Percentiles rank a stretch among this genome's conserved stretches.
Evolutionary conservation across 805 yeast species (phyloP).

Genomic region (Kazachstania psychrophila): DNA sequence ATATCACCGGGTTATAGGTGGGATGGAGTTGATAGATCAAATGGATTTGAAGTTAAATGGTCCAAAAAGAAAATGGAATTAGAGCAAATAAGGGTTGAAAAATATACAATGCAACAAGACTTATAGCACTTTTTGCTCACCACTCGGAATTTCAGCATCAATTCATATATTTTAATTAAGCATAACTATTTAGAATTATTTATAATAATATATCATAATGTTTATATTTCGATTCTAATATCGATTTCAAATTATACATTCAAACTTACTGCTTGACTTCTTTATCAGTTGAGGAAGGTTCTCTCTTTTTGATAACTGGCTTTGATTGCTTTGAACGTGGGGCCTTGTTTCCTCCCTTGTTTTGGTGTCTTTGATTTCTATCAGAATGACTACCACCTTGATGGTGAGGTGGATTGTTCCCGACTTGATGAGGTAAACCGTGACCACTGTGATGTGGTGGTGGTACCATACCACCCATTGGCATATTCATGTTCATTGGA

Average conservation of each 20-base stretch:
- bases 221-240: not conserved
- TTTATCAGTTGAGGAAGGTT: not conserved
- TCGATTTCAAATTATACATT: not conserved
- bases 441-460: conserved; percentile 9
- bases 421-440: conserved; percentile 7
- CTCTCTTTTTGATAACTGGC: not conserved
- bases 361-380: not conserved
- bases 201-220: too few species aligned
- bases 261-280: not conserved
- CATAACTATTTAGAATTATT: not conserved
- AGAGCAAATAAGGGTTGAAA: conserved; percentile 26
- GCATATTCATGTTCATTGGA: conserved; percentile 5
- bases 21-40: conserved; percentile 89
- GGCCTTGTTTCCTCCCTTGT: not conserved
- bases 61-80: conserved; percentile 36
- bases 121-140: conserved; percentile 11
- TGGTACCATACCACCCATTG: conserved; percentile 14
- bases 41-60: conserved; percentile 70
- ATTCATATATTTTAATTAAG: not conserved
- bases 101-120: conserved; percentile 35
- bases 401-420: too few species aligned
- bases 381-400: not conserved
- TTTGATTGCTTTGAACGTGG: not conserved
- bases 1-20: conserved; percentile 75
- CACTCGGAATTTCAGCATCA: not conserved